A percentile compares a stretch with the other conserved stretches of the same genome.
phyloP scores from a whole-genome alignment of 106 monocot genomes.

The Apostasia ramifera region DNA sequence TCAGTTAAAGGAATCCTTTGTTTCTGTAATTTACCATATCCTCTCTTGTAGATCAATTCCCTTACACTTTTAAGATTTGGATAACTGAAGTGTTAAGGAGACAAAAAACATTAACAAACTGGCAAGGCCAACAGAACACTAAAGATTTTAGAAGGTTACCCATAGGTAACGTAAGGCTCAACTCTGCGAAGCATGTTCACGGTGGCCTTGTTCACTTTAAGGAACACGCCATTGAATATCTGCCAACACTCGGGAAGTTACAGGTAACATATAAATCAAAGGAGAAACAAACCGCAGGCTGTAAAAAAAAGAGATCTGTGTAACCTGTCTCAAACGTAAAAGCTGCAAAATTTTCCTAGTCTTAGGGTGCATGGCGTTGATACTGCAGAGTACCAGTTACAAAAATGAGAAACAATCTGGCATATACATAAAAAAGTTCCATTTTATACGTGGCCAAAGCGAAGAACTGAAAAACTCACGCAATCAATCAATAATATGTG shows the following conservation, averaged over 20 bases:
- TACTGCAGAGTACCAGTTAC: conserved; percentile 12
- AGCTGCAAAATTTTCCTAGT: conserved; percentile 37
- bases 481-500: too few species aligned
- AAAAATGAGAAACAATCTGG: neutral
- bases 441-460: too few species aligned
- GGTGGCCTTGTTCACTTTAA: conserved; percentile 14
- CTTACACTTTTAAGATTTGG: conserved; percentile 40
- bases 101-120: neutral
- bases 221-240: conserved; percentile 42
- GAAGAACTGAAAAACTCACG: too few species aligned
- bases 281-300: neutral
- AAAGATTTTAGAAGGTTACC: conserved; percentile 5
- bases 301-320: neutral
- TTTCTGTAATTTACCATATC: conserved; percentile 7
- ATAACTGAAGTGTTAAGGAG: conserved; percentile 14
- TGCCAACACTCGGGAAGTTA: neutral
- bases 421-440: neutral
- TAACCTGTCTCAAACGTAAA: conserved; percentile 35
- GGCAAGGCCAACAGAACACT: neutral
- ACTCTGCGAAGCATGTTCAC: conserved; percentile 36
- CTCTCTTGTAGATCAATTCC: conserved; percentile 42
- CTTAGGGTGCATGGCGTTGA: conserved; percentile 44
- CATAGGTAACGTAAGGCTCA: conserved; percentile 42
- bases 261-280: neutral
- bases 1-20: conserved; percentile 29